Percentiles rank a stretch among this genome's conserved stretches.
phyloP scores from a whole-genome alignment of 1,139 yeast species.

The Komagataea norvegica region DNA sequence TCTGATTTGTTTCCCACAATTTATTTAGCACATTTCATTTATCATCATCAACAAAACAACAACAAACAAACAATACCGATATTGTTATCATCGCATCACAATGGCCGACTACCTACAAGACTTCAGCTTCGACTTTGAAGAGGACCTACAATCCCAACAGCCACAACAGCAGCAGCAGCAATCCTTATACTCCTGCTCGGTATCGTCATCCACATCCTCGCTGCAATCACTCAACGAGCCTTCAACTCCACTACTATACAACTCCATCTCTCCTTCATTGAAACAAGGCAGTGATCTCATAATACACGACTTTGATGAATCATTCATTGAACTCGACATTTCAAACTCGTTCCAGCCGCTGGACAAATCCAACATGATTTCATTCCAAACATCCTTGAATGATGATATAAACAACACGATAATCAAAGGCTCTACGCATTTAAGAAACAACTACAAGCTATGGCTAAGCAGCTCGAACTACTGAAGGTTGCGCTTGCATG shows the following conservation, averaged over 20 bases:
- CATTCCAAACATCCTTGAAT: conserved; percentile 4
- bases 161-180: too few species aligned
- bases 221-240: conserved; percentile 12
- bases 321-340: conserved; percentile 21
- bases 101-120: conserved; percentile 17
- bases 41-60: not conserved
- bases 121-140: conserved; percentile 14
- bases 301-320: conserved; percentile 18
- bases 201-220: conserved; percentile 8
- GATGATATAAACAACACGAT: conserved; percentile 19
- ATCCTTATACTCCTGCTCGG: conserved; percentile 5
- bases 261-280: conserved; percentile 16
- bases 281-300: conserved; percentile 13
- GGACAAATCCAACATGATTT: conserved; percentile 5
- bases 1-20: not conserved
- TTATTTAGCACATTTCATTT: too few species aligned
- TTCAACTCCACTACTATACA: conserved; percentile 23
- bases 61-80: conserved; percentile 1
- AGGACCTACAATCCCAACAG: conserved; percentile 4
- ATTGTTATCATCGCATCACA: conserved; percentile 2
- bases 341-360: conserved; percentile 8
- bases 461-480: conserved; percentile 15
- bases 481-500: not conserved
- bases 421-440: conserved; percentile 18
- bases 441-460: conserved; percentile 25